Conservation (phyloP, 768 basidiomycete genomes). For the Rhizopogon sp. region DNA sequence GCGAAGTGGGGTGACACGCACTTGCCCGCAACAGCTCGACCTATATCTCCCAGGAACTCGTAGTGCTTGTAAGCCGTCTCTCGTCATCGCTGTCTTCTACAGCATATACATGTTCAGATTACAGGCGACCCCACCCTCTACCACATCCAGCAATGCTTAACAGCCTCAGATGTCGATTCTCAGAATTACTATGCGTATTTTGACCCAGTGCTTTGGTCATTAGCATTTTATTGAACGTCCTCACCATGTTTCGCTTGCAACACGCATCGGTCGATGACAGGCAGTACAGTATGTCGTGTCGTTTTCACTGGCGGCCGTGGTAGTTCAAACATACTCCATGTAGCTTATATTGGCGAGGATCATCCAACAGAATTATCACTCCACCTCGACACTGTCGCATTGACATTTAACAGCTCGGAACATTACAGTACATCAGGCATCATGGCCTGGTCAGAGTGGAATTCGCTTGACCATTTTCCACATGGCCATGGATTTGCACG, state of each 20-base stretch:
- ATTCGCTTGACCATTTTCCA: constrained; percentile 12
- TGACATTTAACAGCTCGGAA: constrained; percentile 22
- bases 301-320: not conserved
- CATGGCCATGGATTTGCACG: constrained; percentile 21
- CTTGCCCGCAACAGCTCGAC: not conserved
- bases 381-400: constrained; percentile 4
- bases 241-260: not conserved
- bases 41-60: too few relatives aligned
- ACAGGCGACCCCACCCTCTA: not conserved
- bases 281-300: not conserved
- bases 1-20: too few relatives aligned
- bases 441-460: constrained; percentile 19
- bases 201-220: not conserved
- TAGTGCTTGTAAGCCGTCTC: too few relatives aligned
- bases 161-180: not conserved
- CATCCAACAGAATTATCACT: constrained; percentile 18
- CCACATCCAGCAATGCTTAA: not conserved
- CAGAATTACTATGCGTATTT: not conserved
- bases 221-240: not conserved
- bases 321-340: not conserved
- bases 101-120: not conserved
- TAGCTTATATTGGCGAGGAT: constrained; percentile 24
- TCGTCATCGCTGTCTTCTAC: not conserved
- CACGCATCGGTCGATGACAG: not conserved
- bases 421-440: constrained; percentile 17